Evolutionary conservation across 768 basidiomycete genomes (phyloP), one percentile per base, ranked within the genome.

Genomic region (Mycena metata): DNA sequence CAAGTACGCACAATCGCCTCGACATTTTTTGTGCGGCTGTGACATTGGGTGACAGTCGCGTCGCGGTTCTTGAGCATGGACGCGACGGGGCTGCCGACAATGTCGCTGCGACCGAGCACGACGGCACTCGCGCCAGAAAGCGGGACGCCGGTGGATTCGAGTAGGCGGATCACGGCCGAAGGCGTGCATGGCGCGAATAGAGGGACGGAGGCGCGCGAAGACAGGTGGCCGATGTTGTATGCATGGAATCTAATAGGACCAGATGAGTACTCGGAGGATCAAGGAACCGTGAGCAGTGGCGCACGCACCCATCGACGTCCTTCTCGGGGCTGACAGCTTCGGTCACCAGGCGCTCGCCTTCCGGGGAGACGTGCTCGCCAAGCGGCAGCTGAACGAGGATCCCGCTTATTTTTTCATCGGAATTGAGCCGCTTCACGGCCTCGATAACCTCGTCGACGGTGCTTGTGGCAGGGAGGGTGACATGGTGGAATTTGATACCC

Each of bases 11-110:
- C 95, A 73, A 96, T 89, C 41, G 86, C 84, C 69, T 91, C 86
- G 47, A 99, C 84, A 73, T 96, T 89, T 79, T 89, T 89, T 61
- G 97, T 96, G 45, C 89, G 87, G 72, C 95, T 96, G 80, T 99
- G 98, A 79, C 97, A 99, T 79, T 98, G 97, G 23, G 96, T 99
- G 69, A 99, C 96, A 23, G 98, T 99, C 2, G 98, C 96, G 76
- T 99, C 93, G 68, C 88, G 89, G 77, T 91, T 93, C 73, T 95
- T 85, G 60, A 99, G 85, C 86, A 99, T 91, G 39, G 95, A 92
- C 42, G 91, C 91, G 56, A 98, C 96, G 33, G 98, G 98, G 73
- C 90, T 97, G 61, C 98, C 98, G 63, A 99, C 98, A 74, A 99
- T 99, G 76, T 99, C 98, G 76, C 94, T 96, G 72, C 98, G 91